Base-by-base conservation (phyloP, 2,329 filamentous ascomycete species). In the Trichocomaceae sp. region DNA sequence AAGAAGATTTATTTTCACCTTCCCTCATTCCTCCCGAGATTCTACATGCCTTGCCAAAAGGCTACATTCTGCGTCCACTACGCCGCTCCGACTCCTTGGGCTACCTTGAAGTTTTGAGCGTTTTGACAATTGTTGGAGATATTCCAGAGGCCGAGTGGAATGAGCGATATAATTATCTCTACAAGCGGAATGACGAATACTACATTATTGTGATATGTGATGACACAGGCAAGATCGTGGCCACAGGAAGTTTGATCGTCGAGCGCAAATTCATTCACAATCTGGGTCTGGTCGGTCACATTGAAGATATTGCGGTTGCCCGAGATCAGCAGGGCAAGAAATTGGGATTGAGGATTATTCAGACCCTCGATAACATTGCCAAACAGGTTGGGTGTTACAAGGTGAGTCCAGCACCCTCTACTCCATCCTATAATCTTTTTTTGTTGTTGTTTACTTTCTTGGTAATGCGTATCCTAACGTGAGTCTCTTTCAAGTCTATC, bases 241-340 rank as follows among this genome's bases (percentile, higher is more conserved):
- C 88, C 23, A 96, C 90, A 0, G 93, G 93, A 1, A 87, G 87
- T 35, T 75, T 97, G 72, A 82, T 97, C 61, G 89, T 96, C 48
- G 93, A 99, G 83, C 83, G 87, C 74, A 97, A 97, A 75, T 77
- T 77, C 59, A 77, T 77, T 47, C 75, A 77, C 57, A 66, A 68
- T 13, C 66, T 76, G 44, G 75, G 75, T 5, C 61, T 71, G 62
- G 92, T 96, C 23, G 93, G 92, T 12, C 93, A 97, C 74, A 96
- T 97, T 72, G 93, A 97, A 73, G 93, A 99, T 70, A 96, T 99
- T 69, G 91, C 92, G 17, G 91, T 99, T 37, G 85, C 88, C 61
- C 90, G 91, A 75, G 88, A 95, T 65, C 90, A 97, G 75, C 93
- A 97, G 74, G 93, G 93, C 63, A 96, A 97, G 83, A 96, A 96